Conservation (phyloP, 768 basidiomycete genomes). For the Podaxis sp. region DNA sequence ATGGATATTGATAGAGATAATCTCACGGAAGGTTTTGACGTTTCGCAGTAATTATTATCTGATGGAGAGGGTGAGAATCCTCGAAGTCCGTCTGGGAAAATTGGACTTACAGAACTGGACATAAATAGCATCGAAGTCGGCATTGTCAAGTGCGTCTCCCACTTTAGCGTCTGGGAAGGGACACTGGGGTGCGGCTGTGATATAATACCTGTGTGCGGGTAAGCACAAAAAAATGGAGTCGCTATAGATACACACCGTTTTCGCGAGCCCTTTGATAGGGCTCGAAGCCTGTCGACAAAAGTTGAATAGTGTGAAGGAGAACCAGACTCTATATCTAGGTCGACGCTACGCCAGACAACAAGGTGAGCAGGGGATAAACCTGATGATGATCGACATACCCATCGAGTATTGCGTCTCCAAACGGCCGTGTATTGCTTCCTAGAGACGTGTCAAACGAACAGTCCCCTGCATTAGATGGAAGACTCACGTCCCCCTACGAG, state of each 20-base stretch:
- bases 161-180: constrained; percentile 69
- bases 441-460: background rate
- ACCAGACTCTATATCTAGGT: constrained; percentile 74
- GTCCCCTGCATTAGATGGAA: background rate
- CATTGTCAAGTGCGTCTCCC: constrained; percentile 57
- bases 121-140: constrained; percentile 68
- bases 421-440: constrained; percentile 53
- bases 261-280: constrained; percentile 43
- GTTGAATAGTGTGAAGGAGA: constrained; percentile 47
- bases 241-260: constrained; percentile 40
- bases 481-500: constrained; percentile 32
- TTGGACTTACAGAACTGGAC: constrained; percentile 60
- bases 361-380: background rate
- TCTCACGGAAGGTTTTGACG: constrained; percentile 36
- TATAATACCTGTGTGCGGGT: constrained; percentile 47
- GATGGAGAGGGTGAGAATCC: constrained; percentile 9
- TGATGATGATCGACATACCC: constrained; percentile 41
- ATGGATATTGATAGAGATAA: background rate
- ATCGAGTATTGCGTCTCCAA: constrained; percentile 67
- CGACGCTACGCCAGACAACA: constrained; percentile 38
- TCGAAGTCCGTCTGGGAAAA: background rate
- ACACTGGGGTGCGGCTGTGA: constrained; percentile 64
- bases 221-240: background rate
- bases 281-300: constrained; percentile 52
- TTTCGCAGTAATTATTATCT: constrained; percentile 62